A percentile compares a stretch with the other conserved stretches of the same genome.
These are phyloP conservation scores for Pleurotus salmoneostramineus DNA, from an alignment of 768 basidiomycete species.

Conservation along the genomic window DNA sequence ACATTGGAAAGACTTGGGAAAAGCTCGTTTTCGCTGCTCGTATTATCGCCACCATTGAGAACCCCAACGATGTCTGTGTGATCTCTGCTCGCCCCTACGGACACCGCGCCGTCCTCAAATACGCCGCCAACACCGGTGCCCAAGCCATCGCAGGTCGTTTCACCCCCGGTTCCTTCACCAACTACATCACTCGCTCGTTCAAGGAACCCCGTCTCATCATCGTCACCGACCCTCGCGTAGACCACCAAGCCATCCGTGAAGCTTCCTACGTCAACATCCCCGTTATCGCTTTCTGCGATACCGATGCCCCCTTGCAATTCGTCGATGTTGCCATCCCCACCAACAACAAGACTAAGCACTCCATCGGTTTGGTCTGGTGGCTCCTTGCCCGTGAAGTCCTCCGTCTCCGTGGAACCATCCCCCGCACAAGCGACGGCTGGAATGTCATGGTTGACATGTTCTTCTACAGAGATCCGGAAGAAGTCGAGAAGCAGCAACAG, in stretches of 20 bases:
- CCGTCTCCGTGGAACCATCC: conserved; percentile 90
- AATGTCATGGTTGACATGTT: conserved; percentile 99
- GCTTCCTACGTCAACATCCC: conserved; percentile 99
- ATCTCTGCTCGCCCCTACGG: conserved; percentile 99
- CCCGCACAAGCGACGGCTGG: conserved; percentile 91
- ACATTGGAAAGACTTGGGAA: conserved; percentile 99
- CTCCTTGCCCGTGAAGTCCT: conserved; percentile 96
- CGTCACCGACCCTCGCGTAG: conserved; percentile 98
- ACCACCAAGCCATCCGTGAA: conserved; percentile 99
- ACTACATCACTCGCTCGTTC: conserved; percentile 99
- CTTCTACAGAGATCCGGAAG: conserved; percentile 99
- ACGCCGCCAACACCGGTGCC: conserved; percentile 95
- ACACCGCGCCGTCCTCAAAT: conserved; percentile 99
- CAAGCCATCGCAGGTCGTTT: conserved; percentile 99
- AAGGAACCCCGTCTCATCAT: conserved; percentile 99
- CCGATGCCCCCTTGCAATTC: conserved; percentile 95
- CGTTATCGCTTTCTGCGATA: conserved; percentile 98
- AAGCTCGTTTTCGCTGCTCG: conserved; percentile 98
- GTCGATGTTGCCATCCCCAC: conserved; percentile 98
- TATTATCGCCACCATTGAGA: conserved; percentile 95
- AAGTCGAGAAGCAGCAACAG: conserved; percentile 96
- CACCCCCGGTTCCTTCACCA: conserved; percentile 98
- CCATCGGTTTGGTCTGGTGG: conserved; percentile 98
- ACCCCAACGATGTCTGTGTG: conserved; percentile 96
- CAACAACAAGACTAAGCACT: conserved; percentile 98